Percentiles rank a stretch among this genome's conserved stretches.
phyloP scores from a whole-genome alignment of 495 filamentous ascomycete genomes.

The Cenococcum geophilum region DNA sequence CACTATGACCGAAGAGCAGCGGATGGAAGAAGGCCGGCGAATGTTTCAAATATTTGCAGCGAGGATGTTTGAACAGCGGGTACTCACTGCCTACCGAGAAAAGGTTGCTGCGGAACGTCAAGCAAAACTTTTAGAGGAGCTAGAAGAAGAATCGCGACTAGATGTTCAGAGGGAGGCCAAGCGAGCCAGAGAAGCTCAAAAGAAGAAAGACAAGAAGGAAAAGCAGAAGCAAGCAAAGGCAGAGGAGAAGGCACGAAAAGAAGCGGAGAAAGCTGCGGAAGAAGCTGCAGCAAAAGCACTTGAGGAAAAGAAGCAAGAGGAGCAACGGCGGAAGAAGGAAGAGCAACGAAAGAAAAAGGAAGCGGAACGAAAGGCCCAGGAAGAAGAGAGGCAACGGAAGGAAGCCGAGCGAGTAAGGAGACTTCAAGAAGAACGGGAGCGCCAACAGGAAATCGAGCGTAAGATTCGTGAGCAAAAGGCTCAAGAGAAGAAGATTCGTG shows the following conservation, averaged over 20 bases:
- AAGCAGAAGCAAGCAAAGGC: slow-evolving; percentile 80
- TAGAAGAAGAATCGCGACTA: slow-evolving; percentile 72
- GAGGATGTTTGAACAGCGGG: slow-evolving; percentile 97
- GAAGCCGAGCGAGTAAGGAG: slow-evolving; percentile 74
- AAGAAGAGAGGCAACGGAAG: slow-evolving; percentile 75
- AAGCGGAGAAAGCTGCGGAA: slow-evolving; percentile 87
- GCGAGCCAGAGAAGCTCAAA: slow-evolving; percentile 86
- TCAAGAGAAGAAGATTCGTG: slow-evolving; percentile 61
- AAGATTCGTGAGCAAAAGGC: slow-evolving; percentile 69
- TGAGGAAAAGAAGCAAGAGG: slow-evolving; percentile 74
- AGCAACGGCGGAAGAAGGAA: slow-evolving; percentile 71
- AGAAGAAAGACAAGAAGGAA: slow-evolving; percentile 83
- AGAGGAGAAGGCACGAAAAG: slow-evolving; percentile 78
- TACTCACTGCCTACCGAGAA: slow-evolving; percentile 93
- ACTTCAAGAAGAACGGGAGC: slow-evolving; percentile 75
- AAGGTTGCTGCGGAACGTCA: slow-evolving; percentile 92
- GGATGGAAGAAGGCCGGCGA: slow-evolving; percentile 95
- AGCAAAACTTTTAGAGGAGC: slow-evolving; percentile 82
- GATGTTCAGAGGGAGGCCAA: slow-evolving; percentile 79
- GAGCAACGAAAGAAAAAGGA: slow-evolving; percentile 90
- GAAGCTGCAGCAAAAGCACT: slow-evolving; percentile 69
- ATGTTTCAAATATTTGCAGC: slow-evolving; percentile 99
- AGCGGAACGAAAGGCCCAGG: slow-evolving; percentile 81
- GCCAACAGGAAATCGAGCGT: slow-evolving; percentile 67
- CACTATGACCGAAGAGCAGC: slow-evolving; percentile 93